Conservation (phyloP, 78 protist species). For the Dictyostelium firmibasis region DNA sequence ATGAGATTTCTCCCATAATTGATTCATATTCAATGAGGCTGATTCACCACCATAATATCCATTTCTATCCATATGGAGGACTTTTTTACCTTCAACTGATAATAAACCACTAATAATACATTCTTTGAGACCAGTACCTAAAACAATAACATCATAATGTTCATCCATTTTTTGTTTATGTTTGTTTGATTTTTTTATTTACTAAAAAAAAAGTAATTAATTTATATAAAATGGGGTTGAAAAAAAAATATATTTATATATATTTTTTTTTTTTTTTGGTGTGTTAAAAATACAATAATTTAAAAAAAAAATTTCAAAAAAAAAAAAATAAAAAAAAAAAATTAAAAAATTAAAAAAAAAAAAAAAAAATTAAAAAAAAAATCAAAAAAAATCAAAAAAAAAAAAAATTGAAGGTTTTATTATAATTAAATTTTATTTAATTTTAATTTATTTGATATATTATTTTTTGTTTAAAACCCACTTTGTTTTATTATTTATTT, state of each 20-base stretch:
- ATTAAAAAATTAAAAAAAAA: not conserved
- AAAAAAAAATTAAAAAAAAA: not conserved
- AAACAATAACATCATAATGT: slow-evolving; percentile 93
- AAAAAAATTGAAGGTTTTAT: not conserved
- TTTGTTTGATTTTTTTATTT: not conserved
- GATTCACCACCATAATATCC: slow-evolving; percentile 99
- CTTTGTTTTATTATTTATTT: too few species aligned
- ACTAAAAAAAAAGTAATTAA: not conserved
- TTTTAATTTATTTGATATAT: too few species aligned
- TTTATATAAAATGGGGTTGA: not conserved
- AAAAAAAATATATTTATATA: not conserved
- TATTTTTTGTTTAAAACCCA: too few species aligned
- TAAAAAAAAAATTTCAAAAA: not conserved
- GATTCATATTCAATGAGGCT: slow-evolving; percentile 96
- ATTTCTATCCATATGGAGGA: slow-evolving; percentile 99
- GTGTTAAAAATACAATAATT: not conserved
- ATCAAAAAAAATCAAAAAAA: not conserved
- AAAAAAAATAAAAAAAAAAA: not conserved
- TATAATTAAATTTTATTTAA: too few species aligned
- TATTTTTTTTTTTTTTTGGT: not conserved
- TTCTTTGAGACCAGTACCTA: slow-evolving; percentile 99
- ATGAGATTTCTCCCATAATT: slow-evolving; percentile 84
- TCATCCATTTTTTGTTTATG: slow-evolving; percentile 89
- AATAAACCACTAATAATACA: slow-evolving; percentile 98
- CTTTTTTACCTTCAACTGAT: slow-evolving; percentile 94